These are phyloP conservation scores for Rhodotorula sphaerocarpa DNA, from an alignment of 768 basidiomycete species.

Conservation along the genomic window DNA sequence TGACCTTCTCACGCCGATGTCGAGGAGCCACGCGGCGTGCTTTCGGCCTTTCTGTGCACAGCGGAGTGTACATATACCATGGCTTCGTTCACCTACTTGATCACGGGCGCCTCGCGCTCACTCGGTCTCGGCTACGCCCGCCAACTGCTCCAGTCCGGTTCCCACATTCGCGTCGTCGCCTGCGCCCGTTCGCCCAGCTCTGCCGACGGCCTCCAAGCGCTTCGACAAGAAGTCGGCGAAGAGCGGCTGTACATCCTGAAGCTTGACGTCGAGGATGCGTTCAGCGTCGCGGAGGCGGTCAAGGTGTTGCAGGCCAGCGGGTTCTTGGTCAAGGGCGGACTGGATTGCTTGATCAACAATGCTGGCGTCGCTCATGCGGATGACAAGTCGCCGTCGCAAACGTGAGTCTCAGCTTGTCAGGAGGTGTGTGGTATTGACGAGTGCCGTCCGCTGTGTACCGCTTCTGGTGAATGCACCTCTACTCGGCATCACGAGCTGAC, in stretches of 20 bases:
- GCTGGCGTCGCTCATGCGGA: slow-evolving; percentile 3
- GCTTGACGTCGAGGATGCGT: slow-evolving; percentile 44
- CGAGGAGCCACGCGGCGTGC: too few species aligned
- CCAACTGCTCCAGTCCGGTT: slow-evolving; percentile 35
- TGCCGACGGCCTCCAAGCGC: slow-evolving; percentile 30
- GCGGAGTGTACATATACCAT: too few species aligned
- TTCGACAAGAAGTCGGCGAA: slow-evolving; percentile 6
- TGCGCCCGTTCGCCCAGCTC: slow-evolving; percentile 39
- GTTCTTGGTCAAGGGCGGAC: slow-evolving; percentile 4
- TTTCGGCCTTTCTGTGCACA: too few species aligned
- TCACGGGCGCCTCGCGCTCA: slow-evolving; percentile 39
- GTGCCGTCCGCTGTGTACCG: too few species aligned
- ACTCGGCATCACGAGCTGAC: too few species aligned
- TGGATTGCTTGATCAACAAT: slow-evolving; percentile 27
- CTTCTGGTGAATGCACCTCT: background rate
- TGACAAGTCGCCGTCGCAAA: background rate
- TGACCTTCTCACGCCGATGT: too few species aligned
- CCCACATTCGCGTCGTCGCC: slow-evolving; percentile 39
- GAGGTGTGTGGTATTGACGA: too few species aligned
- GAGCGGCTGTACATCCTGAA: slow-evolving; percentile 44
- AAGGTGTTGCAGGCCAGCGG: slow-evolving; percentile 16
- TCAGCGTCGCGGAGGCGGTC: background rate
- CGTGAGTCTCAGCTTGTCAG: too few species aligned
- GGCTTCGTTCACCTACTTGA: slow-evolving; percentile 15
- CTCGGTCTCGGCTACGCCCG: slow-evolving; percentile 40